Percentiles rank a stretch among this genome's conserved stretches.
These are phyloP conservation scores for Vitellaria paradoxa DNA, from an alignment of 179 eudicot genomes.

Conservation along the genomic window DNA sequence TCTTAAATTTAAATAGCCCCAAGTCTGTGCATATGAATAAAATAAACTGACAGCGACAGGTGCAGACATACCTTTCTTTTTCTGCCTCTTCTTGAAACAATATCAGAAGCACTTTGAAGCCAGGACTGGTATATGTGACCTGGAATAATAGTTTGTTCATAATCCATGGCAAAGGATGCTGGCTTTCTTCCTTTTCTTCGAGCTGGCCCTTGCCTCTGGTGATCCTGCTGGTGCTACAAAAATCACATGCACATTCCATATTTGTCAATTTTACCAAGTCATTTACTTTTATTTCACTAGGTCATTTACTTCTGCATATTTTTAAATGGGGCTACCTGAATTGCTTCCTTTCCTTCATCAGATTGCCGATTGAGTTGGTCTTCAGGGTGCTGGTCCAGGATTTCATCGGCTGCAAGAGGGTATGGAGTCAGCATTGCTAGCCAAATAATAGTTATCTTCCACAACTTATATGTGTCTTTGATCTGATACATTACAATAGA, in stretches of 20 bases:
- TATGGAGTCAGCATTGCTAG: conserved; percentile 6
- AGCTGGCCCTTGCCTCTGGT: conserved; percentile 34
- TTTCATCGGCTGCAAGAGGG: conserved; percentile 42
- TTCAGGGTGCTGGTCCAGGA: conserved; percentile 43
- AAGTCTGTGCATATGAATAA: not conserved
- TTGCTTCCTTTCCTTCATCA: conserved; percentile 37
- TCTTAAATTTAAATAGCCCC: not conserved
- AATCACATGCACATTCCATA: conserved; percentile 15
- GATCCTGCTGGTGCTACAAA: conserved; percentile 29
- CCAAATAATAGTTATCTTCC: not conserved
- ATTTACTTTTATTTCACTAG: not conserved
- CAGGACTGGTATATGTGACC: conserved; percentile 81
- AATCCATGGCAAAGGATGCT: conserved; percentile 53
- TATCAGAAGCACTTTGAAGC: conserved; percentile 72
- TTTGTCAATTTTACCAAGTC: conserved; percentile 5
- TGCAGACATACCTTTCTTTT: conserved; percentile 46
- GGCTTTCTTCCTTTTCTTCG: conserved; percentile 52
- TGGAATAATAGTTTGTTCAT: conserved; percentile 75
- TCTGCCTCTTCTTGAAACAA: conserved; percentile 50
- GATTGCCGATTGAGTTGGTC: conserved; percentile 41
- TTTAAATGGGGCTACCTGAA: conserved; percentile 35
- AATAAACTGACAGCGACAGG: not conserved
- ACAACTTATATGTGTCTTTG: not conserved
- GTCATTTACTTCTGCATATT: not conserved
- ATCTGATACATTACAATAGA: not conserved